Base-by-base conservation (phyloP, 78 protist genomes). In the Dictyostelium purpureum region DNA sequence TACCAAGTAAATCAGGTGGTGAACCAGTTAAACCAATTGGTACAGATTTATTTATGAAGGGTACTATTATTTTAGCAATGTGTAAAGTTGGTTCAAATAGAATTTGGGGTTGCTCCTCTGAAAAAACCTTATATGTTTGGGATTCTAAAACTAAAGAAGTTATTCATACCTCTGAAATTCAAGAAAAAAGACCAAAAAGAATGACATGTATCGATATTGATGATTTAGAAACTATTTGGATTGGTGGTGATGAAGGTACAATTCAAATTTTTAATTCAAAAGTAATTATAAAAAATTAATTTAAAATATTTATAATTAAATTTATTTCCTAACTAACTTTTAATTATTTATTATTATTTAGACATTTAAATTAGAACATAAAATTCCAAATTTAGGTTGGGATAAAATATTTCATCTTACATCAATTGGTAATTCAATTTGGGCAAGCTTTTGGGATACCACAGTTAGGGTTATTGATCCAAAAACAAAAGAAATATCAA, bases 181-280 rank as follows among this genome's bases (percentile, higher is more conserved):
- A 70, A 47, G 92, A 85, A 37, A 70, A 73, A 40, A 37, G 92
- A 59, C 80, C 82, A 28, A 85, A 70, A 35, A 77, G 92, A 71
- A 73, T 85, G 38, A 40, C 82, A 19, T 52, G 59, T 3, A 31
- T 85, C 24, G 82, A 85, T 24, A 47, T 38, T n/a, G 92, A 85
- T 18, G 92, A 85, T 7, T n/a, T 45, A 12, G 92, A 85, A 33
- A 40, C 70, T 6, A 70, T 85, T 73, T 85, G 92, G 92, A 61
- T 85, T 9, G 92, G 92, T 45, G 80, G 82, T 61, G 92, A 85
- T 61, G 92, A 85, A 73, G 92, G 92, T 31, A 59, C 92, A 28
- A 70, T 85, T 42, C 82, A 85, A 73, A 85, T 85, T 24, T 61
- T 73, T 4, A 73, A 85, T 85, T 40, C 92, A 40, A 73, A 70